A percentile compares a stretch with the other conserved stretches of the same genome.
Evolutionary conservation across 1,284 basidiomycete genomes (phyloP).

Genomic region (Apiotrichum sp.): DNA sequence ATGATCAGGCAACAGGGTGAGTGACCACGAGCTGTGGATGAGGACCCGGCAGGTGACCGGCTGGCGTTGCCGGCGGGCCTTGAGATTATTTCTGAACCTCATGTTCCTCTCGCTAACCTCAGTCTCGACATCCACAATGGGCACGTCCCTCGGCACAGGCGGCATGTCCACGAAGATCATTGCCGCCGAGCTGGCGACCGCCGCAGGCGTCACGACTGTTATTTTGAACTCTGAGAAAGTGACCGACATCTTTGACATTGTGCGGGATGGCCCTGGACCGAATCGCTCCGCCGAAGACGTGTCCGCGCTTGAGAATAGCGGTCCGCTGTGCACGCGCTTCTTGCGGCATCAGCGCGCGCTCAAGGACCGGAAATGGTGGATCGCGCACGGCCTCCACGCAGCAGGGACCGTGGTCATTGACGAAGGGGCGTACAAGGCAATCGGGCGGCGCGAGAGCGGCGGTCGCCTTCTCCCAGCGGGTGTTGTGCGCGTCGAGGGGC

Average conservation of each 20-base stretch:
- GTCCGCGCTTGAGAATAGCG: constrained; percentile 24
- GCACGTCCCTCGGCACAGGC: constrained; percentile 89
- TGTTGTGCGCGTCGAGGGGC: constrained; percentile 76
- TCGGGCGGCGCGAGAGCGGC: constrained; percentile 77
- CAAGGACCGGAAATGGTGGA: constrained; percentile 91
- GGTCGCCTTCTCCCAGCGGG: constrained; percentile 86
- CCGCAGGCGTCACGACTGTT: constrained; percentile 89
- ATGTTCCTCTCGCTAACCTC: not conserved
- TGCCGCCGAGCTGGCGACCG: constrained; percentile 93
- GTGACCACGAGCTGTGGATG: constrained; percentile 6
- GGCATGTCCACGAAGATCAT: constrained; percentile 99
- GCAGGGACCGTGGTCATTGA: constrained; percentile 78
- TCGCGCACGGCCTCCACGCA: constrained; percentile 82
- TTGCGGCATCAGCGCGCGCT: constrained; percentile 66
- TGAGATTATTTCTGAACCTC: not conserved
- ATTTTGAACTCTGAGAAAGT: constrained; percentile 80
- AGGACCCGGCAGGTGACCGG: no score
- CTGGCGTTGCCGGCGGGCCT: no score
- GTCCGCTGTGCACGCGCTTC: constrained; percentile 76
- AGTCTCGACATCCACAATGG: constrained; percentile 88
- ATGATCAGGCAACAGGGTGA: constrained; percentile 73
- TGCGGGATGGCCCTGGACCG: constrained; percentile 52
- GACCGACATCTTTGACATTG: constrained; percentile 70
- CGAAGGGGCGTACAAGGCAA: constrained; percentile 76
- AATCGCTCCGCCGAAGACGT: constrained; percentile 25